Percentiles rank a stretch among this genome's conserved stretches.
Evolutionary conservation across 306 rosid species (phyloP).

Genomic region (Vigna angularis): DNA sequence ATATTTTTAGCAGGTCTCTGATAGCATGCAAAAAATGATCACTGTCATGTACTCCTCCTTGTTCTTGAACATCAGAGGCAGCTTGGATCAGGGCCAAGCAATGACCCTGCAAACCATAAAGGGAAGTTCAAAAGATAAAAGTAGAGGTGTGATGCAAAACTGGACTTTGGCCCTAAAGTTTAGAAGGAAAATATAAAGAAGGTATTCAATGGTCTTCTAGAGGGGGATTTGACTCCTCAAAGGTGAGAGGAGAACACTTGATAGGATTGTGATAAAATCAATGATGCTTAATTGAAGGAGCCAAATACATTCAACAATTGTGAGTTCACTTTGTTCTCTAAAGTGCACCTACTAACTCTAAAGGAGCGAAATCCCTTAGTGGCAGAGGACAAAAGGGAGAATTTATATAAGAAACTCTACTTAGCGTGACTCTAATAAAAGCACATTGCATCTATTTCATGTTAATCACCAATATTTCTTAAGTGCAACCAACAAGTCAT

Average conservation of each 20-base stretch:
- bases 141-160: slow-evolving; percentile 9
- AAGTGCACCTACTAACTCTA: not conserved
- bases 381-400: slow-evolving; percentile 24
- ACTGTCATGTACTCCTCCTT: slow-evolving; percentile 95
- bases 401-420: slow-evolving; percentile 2
- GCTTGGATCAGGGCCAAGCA: slow-evolving; percentile 93
- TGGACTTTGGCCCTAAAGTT: slow-evolving; percentile 4
- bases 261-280: too few relatives aligned
- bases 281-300: too few relatives aligned
- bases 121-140: slow-evolving; percentile 33
- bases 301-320: not conserved
- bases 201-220: slow-evolving; percentile 19
- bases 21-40: slow-evolving; percentile 94
- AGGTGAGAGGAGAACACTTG: not conserved
- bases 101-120: slow-evolving; percentile 66
- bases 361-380: not conserved
- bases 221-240: not conserved
- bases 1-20: slow-evolving; percentile 91
- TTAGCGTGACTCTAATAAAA: slow-evolving; percentile 25
- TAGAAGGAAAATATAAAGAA: slow-evolving; percentile 28
- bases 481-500: slow-evolving; percentile 26
- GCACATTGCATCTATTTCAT: slow-evolving; percentile 18
- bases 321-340: not conserved
- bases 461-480: slow-evolving; percentile 28
- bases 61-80: slow-evolving; percentile 92